Evolutionary conservation across 2,329 filamentous ascomycete species (phyloP), one percentile per base, ranked within the genome.

Genomic region (Penicillium sp.): DNA sequence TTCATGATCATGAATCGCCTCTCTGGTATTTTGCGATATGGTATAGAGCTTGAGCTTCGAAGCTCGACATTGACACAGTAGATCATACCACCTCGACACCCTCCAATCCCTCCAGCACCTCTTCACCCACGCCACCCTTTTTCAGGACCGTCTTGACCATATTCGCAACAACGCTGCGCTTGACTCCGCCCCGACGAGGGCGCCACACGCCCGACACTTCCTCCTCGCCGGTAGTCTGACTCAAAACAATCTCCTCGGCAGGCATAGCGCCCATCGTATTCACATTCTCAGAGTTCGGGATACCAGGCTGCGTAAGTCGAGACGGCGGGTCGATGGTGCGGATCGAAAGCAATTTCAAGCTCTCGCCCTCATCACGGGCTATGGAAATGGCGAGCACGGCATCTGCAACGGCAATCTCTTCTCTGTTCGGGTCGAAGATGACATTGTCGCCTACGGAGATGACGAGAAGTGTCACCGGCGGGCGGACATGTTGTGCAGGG

Each of bases 401-500:
- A 65, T 97, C 92, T 1, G 94, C 94, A 4, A 97, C 92, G 2
- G 91, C 89, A 14, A 99, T 85, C 72, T 99, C 94, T 69, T 96
- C 92, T 61, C 87, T 86, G 46, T 84, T 87, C 0, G 94, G 92
- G 69, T 99, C 94, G 74, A 97, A 96, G 58, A 99, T 88, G 72
- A 96, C 86, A 69, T 94, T 97, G 53, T 87, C 80, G 51, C 88
- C 89, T 0, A 96, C 87, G 3, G 88, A 84, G 71, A 95, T 88
- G 50, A 97, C 90, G 10, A 99, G 86, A 18, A 99, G 81, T 3
- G 92, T 96, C 50, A 99, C 83, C 0, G 94, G 91, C 4, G 94
- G 94, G 44, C 86, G 82, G 28, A 78, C 68, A 41, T 68, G 62
- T 36, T 67, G 57, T 16, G 67, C 61, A 20, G 63, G 56, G 4